Conservation (phyloP, 2,329 filamentous ascomycete genomes). For the Torrubiella hemipterigena region DNA sequence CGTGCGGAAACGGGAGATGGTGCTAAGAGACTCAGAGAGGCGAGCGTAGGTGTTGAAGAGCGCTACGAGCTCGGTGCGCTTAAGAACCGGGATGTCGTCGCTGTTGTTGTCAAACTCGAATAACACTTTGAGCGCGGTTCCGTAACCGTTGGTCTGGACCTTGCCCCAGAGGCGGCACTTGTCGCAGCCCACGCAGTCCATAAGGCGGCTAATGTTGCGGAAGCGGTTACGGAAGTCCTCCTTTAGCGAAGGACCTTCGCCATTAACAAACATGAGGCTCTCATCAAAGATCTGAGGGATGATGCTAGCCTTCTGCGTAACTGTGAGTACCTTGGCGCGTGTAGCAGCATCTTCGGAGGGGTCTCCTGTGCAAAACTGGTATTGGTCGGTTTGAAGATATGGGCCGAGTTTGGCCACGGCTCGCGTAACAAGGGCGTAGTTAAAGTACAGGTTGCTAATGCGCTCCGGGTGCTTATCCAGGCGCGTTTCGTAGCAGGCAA, state of each 20-base stretch:
- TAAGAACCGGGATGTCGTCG: slow-evolving; percentile 56
- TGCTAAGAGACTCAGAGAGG: slow-evolving; percentile 67
- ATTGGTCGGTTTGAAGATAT: slow-evolving; percentile 53
- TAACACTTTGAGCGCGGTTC: slow-evolving; percentile 85
- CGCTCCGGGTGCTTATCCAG: slow-evolving; percentile 78
- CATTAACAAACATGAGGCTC: slow-evolving; percentile 82
- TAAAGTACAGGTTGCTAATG: slow-evolving; percentile 97
- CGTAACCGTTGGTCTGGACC: slow-evolving; percentile 87
- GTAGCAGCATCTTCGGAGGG: slow-evolving; percentile 65
- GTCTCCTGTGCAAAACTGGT: slow-evolving; percentile 90
- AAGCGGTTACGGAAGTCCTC: slow-evolving; percentile 97
- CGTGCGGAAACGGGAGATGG: slow-evolving; percentile 58
- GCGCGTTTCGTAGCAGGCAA: slow-evolving; percentile 78
- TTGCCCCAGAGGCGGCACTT: slow-evolving; percentile 98
- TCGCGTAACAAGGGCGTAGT: slow-evolving; percentile 89
- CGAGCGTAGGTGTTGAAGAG: slow-evolving; percentile 89
- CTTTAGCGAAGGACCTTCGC: slow-evolving; percentile 66
- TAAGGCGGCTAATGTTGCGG: slow-evolving; percentile 88
- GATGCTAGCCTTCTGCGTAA: slow-evolving; percentile 59
- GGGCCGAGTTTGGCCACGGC: slow-evolving; percentile 84
- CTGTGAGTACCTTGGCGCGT: slow-evolving; percentile 66
- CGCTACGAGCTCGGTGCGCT: slow-evolving; percentile 85
- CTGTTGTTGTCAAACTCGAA: slow-evolving; percentile 76
- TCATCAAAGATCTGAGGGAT: slow-evolving; percentile 86
- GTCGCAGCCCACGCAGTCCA: slow-evolving; percentile 98